phyloP scores from a whole-genome alignment of 2,329 filamentous ascomycete genomes.

The Aspergillus udagawae region DNA sequence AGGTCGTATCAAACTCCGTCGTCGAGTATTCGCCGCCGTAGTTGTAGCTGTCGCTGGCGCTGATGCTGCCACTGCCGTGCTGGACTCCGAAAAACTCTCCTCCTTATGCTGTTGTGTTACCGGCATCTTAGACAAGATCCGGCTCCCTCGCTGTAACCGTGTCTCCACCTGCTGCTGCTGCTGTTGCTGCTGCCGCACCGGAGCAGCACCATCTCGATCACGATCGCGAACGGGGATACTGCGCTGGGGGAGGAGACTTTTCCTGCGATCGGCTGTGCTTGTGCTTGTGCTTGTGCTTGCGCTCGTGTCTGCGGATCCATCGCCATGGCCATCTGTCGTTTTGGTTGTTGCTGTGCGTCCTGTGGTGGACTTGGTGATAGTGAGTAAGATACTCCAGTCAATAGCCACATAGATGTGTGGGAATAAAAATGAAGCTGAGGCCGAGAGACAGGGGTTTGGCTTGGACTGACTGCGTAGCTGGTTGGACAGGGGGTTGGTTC shows the following conservation, averaged over 20 bases:
- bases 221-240: conserved; percentile 17
- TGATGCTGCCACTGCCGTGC: neutral
- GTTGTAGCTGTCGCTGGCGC: conserved; percentile 2
- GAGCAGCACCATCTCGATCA: conserved; percentile 14
- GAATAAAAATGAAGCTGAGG: neutral
- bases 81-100: neutral
- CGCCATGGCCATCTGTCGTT: conserved; percentile 7
- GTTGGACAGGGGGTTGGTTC: conserved; percentile 1
- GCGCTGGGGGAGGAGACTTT: conserved; percentile 31
- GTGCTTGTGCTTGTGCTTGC: conserved; percentile 7
- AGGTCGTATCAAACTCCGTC: conserved; percentile 29
- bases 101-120: conserved; percentile 4
- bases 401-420: neutral
- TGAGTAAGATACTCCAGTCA: neutral
- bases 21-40: conserved; percentile 14
- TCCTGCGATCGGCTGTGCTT: conserved; percentile 20
- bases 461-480: neutral
- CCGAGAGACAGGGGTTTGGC: conserved; percentile 1
- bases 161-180: conserved; percentile 16
- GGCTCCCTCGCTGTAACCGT: conserved; percentile 15
- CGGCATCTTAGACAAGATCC: conserved; percentile 9
- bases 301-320: conserved; percentile 9
- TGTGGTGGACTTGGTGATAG: conserved; percentile 10
- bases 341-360: conserved; percentile 19
- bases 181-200: conserved; percentile 12